These are phyloP conservation scores for Cladosporium sphaerospermum DNA, from an alignment of 2,329 filamentous ascomycete species.

Conservation along the genomic window DNA sequence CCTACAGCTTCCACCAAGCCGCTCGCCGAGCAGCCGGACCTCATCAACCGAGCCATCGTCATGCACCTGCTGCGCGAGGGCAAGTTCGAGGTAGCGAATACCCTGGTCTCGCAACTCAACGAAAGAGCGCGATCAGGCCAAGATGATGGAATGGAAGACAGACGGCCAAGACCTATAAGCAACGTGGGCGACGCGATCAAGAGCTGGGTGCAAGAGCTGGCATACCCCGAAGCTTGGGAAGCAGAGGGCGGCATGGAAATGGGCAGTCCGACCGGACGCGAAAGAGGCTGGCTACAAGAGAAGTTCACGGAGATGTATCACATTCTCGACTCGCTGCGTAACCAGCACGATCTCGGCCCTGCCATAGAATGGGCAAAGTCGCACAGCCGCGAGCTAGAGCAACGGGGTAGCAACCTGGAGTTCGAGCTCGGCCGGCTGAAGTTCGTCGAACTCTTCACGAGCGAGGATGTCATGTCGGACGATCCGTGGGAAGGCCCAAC, in stretches of 20 bases:
- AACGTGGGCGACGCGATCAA: slow-evolving; percentile 6
- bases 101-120: slow-evolving; percentile 69
- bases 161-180: slow-evolving; percentile 1
- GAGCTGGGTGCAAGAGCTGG: slow-evolving; percentile 11
- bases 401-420: slow-evolving; percentile 83
- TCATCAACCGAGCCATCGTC: slow-evolving; percentile 88
- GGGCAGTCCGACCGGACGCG: neutral
- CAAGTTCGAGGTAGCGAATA: slow-evolving; percentile 80
- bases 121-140: slow-evolving; percentile 9
- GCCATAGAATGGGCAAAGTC: slow-evolving; percentile 81
- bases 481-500: slow-evolving; percentile 48
- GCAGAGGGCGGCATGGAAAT: slow-evolving; percentile 6
- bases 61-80: slow-evolving; percentile 96
- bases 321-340: slow-evolving; percentile 72
- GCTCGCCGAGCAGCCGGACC: slow-evolving; percentile 63
- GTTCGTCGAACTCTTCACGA: slow-evolving; percentile 81
- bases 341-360: slow-evolving; percentile 64
- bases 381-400: slow-evolving; percentile 66
- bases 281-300: slow-evolving; percentile 54
- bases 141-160: neutral
- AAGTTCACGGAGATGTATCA: slow-evolving; percentile 87
- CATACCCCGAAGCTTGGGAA: slow-evolving; percentile 10
- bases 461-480: slow-evolving; percentile 39
- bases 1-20: slow-evolving; percentile 75
- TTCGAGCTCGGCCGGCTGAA: slow-evolving; percentile 90